Base-by-base conservation (phyloP, 75 land plant genomes). In the Azolla pinnata region DNA sequence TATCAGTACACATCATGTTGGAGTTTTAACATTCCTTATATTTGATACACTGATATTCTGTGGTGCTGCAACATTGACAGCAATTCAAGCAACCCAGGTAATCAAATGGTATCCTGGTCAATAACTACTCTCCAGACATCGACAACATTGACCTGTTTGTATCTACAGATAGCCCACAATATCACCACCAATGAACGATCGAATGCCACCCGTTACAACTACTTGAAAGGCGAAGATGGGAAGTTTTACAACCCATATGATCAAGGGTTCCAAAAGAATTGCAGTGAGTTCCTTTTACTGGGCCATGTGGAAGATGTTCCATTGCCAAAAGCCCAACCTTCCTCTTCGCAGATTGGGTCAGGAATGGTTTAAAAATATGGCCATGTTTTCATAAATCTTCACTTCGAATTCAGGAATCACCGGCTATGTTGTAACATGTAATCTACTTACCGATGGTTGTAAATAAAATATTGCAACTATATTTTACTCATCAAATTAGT, bases 101-200 rank as follows among this genome's bases (percentile, higher is more conserved):
- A 56, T 29, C 59, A 27, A 7, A 38, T 14, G 7, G 42, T 8
- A 14, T 38, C 14, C 42, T 8, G 7, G 54, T 24, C 8, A 19
- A n/a, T 7, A 9, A 8, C 18, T 51, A 9, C 24, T 51, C 16
- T 8, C 8, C n/a, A 19, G 9, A 19, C 8, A 19, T 24, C n/a
- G 16, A 51, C n/a, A 5, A 51, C 9, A 9, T 51, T 51, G 31
- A 54, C 2, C 14, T 60, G 23, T 29, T 54, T 24, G n/a, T n/a
- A n/a, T n/a, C 33, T 65, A 31, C 63, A 87, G 92, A 84, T 87
- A 35, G 74, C 85, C 19, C 76, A 76, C 38, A 87, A 87, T 59
- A 87, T 87, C 21, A 87, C 92, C 4, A 87, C 92, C n/a, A 87
- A 87, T 52, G 92, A 87, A 67, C 81, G 79, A 82, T 80, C 85